Base-by-base conservation (phyloP, 768 basidiomycete species). In the Pisolithus orientalis region DNA sequence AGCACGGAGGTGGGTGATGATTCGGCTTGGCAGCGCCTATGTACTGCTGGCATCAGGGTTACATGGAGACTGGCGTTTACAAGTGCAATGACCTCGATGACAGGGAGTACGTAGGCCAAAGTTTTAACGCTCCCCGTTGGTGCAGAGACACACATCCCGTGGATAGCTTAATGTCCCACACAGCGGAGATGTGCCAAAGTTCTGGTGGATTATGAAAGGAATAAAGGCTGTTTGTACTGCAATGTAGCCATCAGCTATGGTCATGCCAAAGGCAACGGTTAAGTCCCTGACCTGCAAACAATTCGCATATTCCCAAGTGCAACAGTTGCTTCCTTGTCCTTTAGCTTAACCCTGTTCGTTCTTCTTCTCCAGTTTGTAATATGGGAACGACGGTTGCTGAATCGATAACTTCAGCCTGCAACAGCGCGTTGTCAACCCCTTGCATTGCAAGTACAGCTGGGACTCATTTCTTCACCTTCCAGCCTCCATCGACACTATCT, bases 91-190 rank as follows among this genome's bases (percentile, higher is more conserved):
- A 87, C 92, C 77, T 96, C 92, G 29, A 96, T 76, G 50, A 97
- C 88, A 1, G 96, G 96, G 32, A 98, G 71, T 1, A 85, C 90
- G 70, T 99, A 99, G n/a, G 92, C 90, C 28, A 99, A 76, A 0
- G 95, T 99, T 69, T 99, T 99, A 0, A 96, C 96, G 59, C 94
- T 96, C 24, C 96, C 96, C 0, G 96, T 99, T 0, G 96, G 96
- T 1, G 96, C 96, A 7, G 93, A 95, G 11, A 95, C 89, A 59
- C 11, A 94, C 78, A 68, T 99, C 96, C 27, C 77, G 77, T 27
- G 84, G 84, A 34, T 80, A 76, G 52, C 78, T 64, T 59, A 80
- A 84, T 0, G 90, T 84, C 40, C 76, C 71, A 60, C 91, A 90
- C 9, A 93, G 67, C 1, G 73, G 66, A 47, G 72, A 65, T 38